Percentiles rank a stretch among this genome's conserved stretches.
These are phyloP conservation scores for Rhizodiscina lignyota DNA, from an alignment of 495 filamentous ascomycete genomes.

Conservation along the genomic window DNA sequence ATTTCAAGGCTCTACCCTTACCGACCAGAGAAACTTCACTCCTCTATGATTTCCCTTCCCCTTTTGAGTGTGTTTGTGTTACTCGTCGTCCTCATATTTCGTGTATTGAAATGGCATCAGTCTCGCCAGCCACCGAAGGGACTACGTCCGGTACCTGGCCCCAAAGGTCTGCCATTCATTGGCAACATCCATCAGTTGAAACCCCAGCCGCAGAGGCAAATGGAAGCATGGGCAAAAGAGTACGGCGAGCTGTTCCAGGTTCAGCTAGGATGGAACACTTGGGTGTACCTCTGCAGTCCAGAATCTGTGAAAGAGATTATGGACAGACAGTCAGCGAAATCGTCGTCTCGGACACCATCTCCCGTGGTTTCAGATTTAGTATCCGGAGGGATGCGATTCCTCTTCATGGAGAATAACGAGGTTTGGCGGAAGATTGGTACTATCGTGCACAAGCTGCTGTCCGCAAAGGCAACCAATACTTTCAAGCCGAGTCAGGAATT, in stretches of 20 bases:
- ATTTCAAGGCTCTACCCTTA: too few species aligned
- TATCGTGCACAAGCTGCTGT: conserved; percentile 9
- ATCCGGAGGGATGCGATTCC: conserved; percentile 9
- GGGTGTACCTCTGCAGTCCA: conserved; percentile 12
- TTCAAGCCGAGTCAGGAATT: conserved; percentile 12
- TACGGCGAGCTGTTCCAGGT: conserved; percentile 11
- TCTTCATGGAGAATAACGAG: conserved; percentile 10
- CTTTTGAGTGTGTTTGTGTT: too few species aligned
- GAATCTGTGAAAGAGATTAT: conserved; percentile 10
- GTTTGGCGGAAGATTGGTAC: conserved; percentile 10
- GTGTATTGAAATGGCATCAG: too few species aligned
- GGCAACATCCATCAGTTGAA: conserved; percentile 10
- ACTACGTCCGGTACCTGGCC: conserved; percentile 5
- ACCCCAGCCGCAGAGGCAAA: conserved; percentile 6
- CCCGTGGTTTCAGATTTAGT: conserved; percentile 8
- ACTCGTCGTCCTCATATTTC: too few species aligned
- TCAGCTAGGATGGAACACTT: conserved; percentile 11
- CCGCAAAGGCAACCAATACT: conserved; percentile 5
- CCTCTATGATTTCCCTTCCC: too few species aligned
- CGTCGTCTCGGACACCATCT: conserved; percentile 5
- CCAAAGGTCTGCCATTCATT: conserved; percentile 5
- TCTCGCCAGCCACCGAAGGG: conserved; percentile 3
- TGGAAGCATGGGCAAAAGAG: conserved; percentile 4
- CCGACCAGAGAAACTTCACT: too few species aligned
- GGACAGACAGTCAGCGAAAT: conserved; percentile 7